A percentile compares a stretch with the other conserved stretches of the same genome.
Evolutionary conservation across 371 early-diverging fungal genomes (phyloP).

Genomic region (Parasitella parasitica): DNA sequence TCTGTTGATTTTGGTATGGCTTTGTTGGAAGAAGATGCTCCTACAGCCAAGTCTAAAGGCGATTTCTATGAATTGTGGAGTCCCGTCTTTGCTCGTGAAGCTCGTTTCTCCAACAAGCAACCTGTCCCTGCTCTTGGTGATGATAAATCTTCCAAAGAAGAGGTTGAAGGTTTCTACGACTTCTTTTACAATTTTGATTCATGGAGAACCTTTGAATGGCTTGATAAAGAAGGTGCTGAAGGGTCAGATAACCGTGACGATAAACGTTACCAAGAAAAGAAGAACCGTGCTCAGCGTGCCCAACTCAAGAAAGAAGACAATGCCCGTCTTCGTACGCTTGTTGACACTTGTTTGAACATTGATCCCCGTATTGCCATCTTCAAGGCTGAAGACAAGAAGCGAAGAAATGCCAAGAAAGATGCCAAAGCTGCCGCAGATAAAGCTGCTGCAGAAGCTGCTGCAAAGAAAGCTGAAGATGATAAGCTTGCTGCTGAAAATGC

Average conservation of each 20-base stretch:
- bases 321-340: conserved; percentile 82
- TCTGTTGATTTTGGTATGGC: conserved; percentile 85
- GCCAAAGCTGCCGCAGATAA: conserved; percentile 80
- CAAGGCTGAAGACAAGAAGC: conserved; percentile 88
- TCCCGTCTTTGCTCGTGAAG: conserved; percentile 89
- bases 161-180: conserved; percentile 94
- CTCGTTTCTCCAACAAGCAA: conserved; percentile 88
- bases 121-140: conserved; percentile 88
- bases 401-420: conserved; percentile 87
- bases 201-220: conserved; percentile 96
- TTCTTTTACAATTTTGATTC: conserved; percentile 97
- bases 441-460: conserved; percentile 67
- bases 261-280: conserved; percentile 91
- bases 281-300: conserved; percentile 93
- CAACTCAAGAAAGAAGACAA: conserved; percentile 97
- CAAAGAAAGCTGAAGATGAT: conserved; percentile 52
- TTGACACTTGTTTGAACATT: conserved; percentile 77
- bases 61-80: conserved; percentile 90
- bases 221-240: conserved; percentile 95
- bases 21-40: conserved; percentile 54
- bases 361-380: conserved; percentile 93
- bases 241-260: conserved; percentile 89
- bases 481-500: conserved; percentile 52
- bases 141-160: conserved; percentile 67
- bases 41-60: conserved; percentile 74